A percentile compares a stretch with the other conserved stretches of the same genome.
phyloP scores from a whole-genome alignment of 805 yeast species.

The Tetrapisispora phaffii region DNA sequence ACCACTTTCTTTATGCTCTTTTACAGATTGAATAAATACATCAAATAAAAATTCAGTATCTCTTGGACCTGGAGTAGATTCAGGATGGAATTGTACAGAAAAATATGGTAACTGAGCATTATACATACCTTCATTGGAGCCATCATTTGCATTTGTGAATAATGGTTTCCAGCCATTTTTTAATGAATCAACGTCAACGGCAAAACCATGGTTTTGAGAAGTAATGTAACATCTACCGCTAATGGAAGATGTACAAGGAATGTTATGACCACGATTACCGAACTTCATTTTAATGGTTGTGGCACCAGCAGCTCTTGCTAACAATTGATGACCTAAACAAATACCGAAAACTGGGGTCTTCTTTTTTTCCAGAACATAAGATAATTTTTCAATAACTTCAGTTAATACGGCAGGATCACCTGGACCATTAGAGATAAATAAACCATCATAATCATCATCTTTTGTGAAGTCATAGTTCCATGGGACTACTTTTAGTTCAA shows the following conservation, averaged over 20 bases:
- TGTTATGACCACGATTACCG: constrained; percentile 99
- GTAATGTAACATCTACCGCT: constrained; percentile 97
- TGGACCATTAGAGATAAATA: constrained; percentile 95
- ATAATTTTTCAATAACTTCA: constrained; percentile 52
- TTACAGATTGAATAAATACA: constrained; percentile 75
- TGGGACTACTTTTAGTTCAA: constrained; percentile 90
- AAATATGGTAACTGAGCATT: constrained; percentile 79
- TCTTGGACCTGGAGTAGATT: constrained; percentile 98
- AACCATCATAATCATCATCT: constrained; percentile 78
- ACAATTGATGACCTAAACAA: constrained; percentile 94
- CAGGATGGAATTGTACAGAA: constrained; percentile 99
- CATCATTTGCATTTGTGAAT: constrained; percentile 92
- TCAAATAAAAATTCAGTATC: constrained; percentile 97
- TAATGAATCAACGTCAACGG: constrained; percentile 78
- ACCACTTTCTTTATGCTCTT: constrained; percentile 46
- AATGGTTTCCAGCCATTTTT: constrained; percentile 81
- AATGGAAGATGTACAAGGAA: constrained; percentile 82
- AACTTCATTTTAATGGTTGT: constrained; percentile 83
- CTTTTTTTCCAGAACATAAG: constrained; percentile 47
- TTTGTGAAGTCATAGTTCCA: constrained; percentile 79
- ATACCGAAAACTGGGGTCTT: constrained; percentile 93
- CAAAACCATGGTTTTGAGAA: constrained; percentile 97
- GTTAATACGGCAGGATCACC: constrained; percentile 93
- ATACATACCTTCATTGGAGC: constrained; percentile 97
- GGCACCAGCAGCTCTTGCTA: constrained; percentile 94